Conservation (phyloP, 108 stramenopile genomes). For the Discostella pseudostelligera region DNA sequence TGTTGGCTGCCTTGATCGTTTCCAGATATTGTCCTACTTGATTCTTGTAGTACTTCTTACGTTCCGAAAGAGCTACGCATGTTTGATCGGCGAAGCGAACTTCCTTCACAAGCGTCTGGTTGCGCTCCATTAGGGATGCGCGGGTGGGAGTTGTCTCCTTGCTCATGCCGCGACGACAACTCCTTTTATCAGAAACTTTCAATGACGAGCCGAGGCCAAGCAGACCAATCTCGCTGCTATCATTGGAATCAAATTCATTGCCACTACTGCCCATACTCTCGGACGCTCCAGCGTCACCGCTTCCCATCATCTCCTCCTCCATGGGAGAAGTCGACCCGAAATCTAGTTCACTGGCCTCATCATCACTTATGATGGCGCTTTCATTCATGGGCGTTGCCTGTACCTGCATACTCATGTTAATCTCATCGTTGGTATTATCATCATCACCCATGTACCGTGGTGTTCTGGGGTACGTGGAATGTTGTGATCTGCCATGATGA, state of each 20-base stretch:
- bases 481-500: neutral
- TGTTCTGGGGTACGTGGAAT: neutral
- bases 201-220: neutral
- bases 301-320: constrained; percentile 8
- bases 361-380: constrained; percentile 44
- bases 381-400: constrained; percentile 31
- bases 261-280: neutral
- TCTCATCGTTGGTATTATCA: neutral
- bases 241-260: neutral
- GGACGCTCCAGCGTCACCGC: neutral
- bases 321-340: constrained; percentile 1
- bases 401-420: constrained; percentile 5
- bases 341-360: constrained; percentile 19
- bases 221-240: neutral
- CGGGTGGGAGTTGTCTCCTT: constrained; percentile 17
- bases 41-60: constrained; percentile 33
- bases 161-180: neutral
- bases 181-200: neutral
- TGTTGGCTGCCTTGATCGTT: constrained; percentile 9
- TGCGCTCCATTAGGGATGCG: constrained; percentile 59
- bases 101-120: constrained; percentile 78
- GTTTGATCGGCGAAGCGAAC: constrained; percentile 86
- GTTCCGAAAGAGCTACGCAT: constrained; percentile 71
- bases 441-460: neutral
- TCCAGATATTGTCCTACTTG: constrained; percentile 12